Base-by-base conservation (phyloP, 768 basidiomycete species). In the Artomyces pyxidatus region DNA sequence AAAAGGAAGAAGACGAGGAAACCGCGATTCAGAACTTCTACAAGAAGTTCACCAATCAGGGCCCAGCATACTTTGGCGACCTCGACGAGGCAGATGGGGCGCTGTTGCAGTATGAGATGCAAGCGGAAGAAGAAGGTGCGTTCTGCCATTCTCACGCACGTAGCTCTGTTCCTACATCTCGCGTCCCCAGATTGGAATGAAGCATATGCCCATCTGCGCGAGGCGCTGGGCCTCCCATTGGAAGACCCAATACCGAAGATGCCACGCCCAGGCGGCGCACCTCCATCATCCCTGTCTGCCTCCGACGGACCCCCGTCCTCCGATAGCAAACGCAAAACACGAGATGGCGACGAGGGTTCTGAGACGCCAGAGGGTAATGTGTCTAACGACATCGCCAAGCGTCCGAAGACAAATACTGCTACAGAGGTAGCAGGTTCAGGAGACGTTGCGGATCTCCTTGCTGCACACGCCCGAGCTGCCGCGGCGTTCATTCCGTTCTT, bases 61-160 rank as follows among this genome's bases (percentile, higher is more conserved):
- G 86, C 0, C 88, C 88, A 1, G 75, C 77, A 0, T 98, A 99
- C 63, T 97, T 86, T 63, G 93, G 95, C 7, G 92, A 99, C 60
- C 57, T 84, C 12, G 95, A 97, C 61, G 94, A 99, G 63, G 66
- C 68, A 3, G 82, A 78, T 47, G 81, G 74, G 7, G 68, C 67
- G n/a, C 63, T 99, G 26, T 61, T 91, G 14, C 73, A 78, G 47
- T 88, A 73, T 51, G 95, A 97, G 66, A 67, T 66, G 37, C 72
- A 74, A 49, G 77, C 80, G 23, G 90, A 92, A 63, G 75, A 84
- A 49, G 77, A 82, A 61, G 85, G 90, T 88, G 56, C 21, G 21
- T 48, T 29, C 22, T 38, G 12, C 27, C 37, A 10, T 22, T 12
- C 21, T 21, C 48, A 22, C 26, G 21, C 11, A 16, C 42, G 22